Evolutionary conservation across 805 yeast species (phyloP).

Genomic region (Kuraishia ogatae): DNA sequence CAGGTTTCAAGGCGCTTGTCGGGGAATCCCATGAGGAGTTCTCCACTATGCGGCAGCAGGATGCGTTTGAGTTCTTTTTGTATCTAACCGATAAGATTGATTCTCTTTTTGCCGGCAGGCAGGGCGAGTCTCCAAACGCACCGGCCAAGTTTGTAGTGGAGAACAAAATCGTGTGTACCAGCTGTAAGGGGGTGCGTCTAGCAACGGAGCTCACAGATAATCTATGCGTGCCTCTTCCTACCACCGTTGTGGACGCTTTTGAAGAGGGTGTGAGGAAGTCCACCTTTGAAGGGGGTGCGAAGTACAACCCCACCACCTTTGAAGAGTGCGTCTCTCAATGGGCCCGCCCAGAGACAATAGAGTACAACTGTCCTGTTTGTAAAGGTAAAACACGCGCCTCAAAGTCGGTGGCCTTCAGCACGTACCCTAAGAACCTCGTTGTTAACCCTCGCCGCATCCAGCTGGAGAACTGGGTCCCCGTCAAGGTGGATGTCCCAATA

Average conservation of each 20-base stretch:
- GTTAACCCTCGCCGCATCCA: slow-evolving; percentile 74
- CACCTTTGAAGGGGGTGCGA: slow-evolving; percentile 34
- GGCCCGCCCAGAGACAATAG: slow-evolving; percentile 44
- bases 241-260: slow-evolving; percentile 26
- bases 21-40: slow-evolving; percentile 81
- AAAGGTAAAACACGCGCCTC: slow-evolving; percentile 24
- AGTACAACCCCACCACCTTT: slow-evolving; percentile 41
- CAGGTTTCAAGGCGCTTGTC: slow-evolving; percentile 63
- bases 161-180: slow-evolving; percentile 48
- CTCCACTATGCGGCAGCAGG: slow-evolving; percentile 84
- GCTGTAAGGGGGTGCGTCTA: slow-evolving; percentile 55
- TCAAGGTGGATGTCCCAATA: slow-evolving; percentile 71
- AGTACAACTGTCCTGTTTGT: slow-evolving; percentile 57
- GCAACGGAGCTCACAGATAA: slow-evolving; percentile 49
- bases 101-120: slow-evolving; percentile 24
- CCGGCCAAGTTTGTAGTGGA: slow-evolving; percentile 57
- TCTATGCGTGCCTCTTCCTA: slow-evolving; percentile 51
- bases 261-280: slow-evolving; percentile 37
- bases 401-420: slow-evolving; percentile 39
- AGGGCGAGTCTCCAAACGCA: slow-evolving; percentile 35
- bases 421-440: slow-evolving; percentile 65
- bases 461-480: slow-evolving; percentile 84
- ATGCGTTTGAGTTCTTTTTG: slow-evolving; percentile 82
- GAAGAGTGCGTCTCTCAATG: slow-evolving; percentile 36
- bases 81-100: slow-evolving; percentile 61